Evolutionary conservation across 179 eudicot genomes (phyloP).

Genomic region (Actinidia chinensis): DNA sequence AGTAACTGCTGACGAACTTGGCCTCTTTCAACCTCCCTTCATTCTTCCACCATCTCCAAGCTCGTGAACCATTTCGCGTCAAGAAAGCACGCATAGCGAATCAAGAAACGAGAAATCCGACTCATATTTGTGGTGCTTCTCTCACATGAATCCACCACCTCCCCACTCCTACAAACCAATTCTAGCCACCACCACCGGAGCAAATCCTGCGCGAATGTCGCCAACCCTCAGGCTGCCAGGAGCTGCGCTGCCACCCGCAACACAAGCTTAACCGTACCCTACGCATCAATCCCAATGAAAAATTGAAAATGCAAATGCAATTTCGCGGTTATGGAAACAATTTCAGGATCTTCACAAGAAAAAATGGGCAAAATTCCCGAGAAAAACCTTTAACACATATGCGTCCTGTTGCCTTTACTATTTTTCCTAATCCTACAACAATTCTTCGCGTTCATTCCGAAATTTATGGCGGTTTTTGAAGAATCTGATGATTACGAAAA

Average conservation of each 20-base stretch:
- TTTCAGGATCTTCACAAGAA: slow-evolving; percentile 60
- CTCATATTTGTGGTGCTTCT: slow-evolving; percentile 40
- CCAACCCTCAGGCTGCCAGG: slow-evolving; percentile 36
- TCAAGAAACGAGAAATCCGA: slow-evolving; percentile 69
- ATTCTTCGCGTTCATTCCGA: slow-evolving; percentile 61
- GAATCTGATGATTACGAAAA: slow-evolving; percentile 20
- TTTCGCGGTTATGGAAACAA: slow-evolving; percentile 39
- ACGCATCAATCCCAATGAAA: slow-evolving; percentile 40
- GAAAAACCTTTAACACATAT: slow-evolving; percentile 44
- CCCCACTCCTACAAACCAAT: slow-evolving; percentile 59
- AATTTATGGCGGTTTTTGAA: slow-evolving; percentile 36
- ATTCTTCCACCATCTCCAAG: slow-evolving; percentile 62
- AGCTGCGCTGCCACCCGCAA: slow-evolving; percentile 63
- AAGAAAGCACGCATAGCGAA: slow-evolving; percentile 80
- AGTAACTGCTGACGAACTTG: slow-evolving; percentile 53
- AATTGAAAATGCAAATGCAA: slow-evolving; percentile 66
- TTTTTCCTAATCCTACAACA: slow-evolving; percentile 45
- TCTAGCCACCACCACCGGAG: slow-evolving; percentile 53
- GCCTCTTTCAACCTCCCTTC: slow-evolving; percentile 57
- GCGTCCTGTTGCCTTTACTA: slow-evolving; percentile 43
- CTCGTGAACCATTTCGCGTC: slow-evolving; percentile 45
- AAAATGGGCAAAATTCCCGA: slow-evolving; percentile 53
- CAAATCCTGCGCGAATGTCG: slow-evolving; percentile 67
- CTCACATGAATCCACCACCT: slow-evolving; percentile 67
- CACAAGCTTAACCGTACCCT: slow-evolving; percentile 30